These are phyloP conservation scores for Hypocreales sp. DNA, from an alignment of 2,329 filamentous ascomycete species.

Conservation along the genomic window DNA sequence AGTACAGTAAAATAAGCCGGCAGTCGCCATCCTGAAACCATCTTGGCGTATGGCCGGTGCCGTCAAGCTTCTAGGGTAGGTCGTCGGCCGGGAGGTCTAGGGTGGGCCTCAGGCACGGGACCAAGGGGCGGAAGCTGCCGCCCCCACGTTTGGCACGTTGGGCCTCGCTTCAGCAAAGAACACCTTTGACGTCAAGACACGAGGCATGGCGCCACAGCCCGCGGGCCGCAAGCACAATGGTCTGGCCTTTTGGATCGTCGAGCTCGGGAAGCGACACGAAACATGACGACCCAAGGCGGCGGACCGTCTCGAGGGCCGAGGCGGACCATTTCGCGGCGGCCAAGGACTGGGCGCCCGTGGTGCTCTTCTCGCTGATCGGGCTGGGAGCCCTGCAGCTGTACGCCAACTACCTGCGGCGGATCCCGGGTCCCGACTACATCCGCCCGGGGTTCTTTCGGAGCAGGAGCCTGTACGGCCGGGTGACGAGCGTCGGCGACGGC, in stretches of 20 bases:
- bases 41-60: no score
- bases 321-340: conserved; percentile 16
- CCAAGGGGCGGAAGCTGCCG: no score
- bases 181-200: no score
- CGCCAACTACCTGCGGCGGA: conserved; percentile 65
- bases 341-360: conserved; percentile 23
- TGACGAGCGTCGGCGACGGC: conserved; percentile 90
- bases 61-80: no score
- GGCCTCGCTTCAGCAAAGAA: no score
- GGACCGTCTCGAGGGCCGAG: conserved; percentile 20
- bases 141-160: no score
- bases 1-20: no score
- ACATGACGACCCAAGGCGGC: conserved; percentile 9
- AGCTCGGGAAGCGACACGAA: conserved; percentile 9
- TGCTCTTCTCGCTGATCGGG: conserved; percentile 20
- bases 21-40: no score
- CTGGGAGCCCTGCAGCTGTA: conserved; percentile 38
- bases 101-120: no score
- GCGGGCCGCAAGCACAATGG: conserved; percentile 19
- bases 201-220: conserved; percentile 9
- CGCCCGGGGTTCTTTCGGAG: conserved; percentile 58
- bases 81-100: no score
- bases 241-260: conserved; percentile 23
- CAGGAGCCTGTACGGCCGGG: conserved; percentile 65
- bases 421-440: conserved; percentile 64